These are phyloP conservation scores for Carex cristatella DNA, from an alignment of 176 grass and related monocot species.

Conservation along the genomic window DNA sequence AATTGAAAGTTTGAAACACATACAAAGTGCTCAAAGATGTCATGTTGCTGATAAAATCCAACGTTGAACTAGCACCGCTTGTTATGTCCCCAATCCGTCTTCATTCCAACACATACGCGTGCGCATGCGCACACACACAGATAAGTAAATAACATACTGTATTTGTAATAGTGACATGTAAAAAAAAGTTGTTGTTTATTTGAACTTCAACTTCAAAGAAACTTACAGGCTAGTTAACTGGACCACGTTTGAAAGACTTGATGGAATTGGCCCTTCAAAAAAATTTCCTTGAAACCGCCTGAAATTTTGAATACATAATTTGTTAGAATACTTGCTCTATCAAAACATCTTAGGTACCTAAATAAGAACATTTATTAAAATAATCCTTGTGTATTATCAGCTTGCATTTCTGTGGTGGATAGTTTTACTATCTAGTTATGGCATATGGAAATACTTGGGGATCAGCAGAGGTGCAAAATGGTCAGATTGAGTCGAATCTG, in stretches of 20 bases:
- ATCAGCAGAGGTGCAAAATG: not conserved
- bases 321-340: not conserved
- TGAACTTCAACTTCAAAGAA: not conserved
- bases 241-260: conserved; percentile 49
- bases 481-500: no score
- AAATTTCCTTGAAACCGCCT: conserved; percentile 83
- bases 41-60: conserved; percentile 64
- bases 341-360: not conserved
- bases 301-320: conserved; percentile 5
- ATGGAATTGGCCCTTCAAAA: conserved; percentile 72
- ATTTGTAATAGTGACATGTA: not conserved
- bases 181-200: not conserved
- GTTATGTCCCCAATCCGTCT: conserved; percentile 67
- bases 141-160: not conserved
- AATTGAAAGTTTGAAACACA: not conserved
- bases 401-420: not conserved
- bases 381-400: not conserved
- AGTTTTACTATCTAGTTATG: not conserved
- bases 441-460: no score
- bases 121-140: not conserved
- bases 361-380: not conserved
- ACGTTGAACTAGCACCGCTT: conserved; percentile 50
- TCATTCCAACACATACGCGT: conserved; percentile 2
- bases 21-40: conserved; percentile 58
- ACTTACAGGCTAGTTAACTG: conserved; percentile 62